Base-by-base conservation (phyloP, 352 stramenopile species). In the Pythium oligandrum region DNA sequence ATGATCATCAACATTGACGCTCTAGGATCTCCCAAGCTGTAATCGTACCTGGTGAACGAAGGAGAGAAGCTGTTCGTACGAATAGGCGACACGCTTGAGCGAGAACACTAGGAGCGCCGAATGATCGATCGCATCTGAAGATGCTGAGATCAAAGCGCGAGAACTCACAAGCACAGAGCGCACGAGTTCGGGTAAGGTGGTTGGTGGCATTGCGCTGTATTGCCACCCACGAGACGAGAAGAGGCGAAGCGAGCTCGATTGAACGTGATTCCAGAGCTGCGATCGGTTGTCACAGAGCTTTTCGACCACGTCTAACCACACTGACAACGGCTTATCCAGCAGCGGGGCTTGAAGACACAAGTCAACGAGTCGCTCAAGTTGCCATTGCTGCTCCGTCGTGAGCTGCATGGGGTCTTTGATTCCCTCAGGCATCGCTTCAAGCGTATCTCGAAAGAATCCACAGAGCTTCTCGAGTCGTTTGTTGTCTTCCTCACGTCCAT, bases 361-460 rank as follows among this genome's bases (percentile, higher is more conserved):
- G 48, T 87, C 73, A 6, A 87, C 44, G 2, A 87, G 48, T 12
- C 66, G 63, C 54, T 61, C 46, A 5, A 83, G 40, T 43, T 72
- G 56, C 71, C 71, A 87, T 45, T 52, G 40, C 57, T 49, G 59
- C 43, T 71, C 53, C 11, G 38, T 35, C 6, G 44, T 7, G 3
- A 48, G n/a, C 9, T 53, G 31, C 8, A 33, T 51, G 17, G 10
- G 39, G 74, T n/a, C n/a, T n/a, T n/a, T n/a, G n/a, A n/a, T n/a
- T n/a, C n/a, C n/a, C n/a, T n/a, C n/a, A n/a, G n/a, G n/a, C n/a
- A n/a, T n/a, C n/a, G n/a, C n/a, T n/a, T n/a, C 53, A 2, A 82
- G 33, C 7, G 48, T 33, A 30, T 61, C 55, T 26, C 40, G 12
- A 30, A 54, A 47, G 31, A 63, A 44, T 5, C 33, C 48, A 31